These are phyloP conservation scores for Fusarium sp. DNA, from an alignment of 2,329 filamentous ascomycete species.

Conservation along the genomic window DNA sequence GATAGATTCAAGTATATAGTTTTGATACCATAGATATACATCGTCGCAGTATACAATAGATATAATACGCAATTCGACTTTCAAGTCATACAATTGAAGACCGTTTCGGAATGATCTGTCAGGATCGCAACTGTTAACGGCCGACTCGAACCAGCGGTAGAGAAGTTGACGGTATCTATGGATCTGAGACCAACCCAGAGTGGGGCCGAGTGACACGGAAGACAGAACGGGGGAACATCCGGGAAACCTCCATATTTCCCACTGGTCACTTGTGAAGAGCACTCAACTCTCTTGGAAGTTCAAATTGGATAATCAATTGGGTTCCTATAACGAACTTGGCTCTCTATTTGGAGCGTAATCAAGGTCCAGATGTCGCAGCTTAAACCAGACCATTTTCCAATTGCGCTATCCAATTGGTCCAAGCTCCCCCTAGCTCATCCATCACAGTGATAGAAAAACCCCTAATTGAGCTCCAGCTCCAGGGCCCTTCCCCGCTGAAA, in stretches of 20 bases:
- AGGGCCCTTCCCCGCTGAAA: conserved; percentile 11
- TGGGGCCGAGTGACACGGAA: conserved; percentile 22
- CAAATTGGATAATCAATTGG: not conserved
- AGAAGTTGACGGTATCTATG: conserved; percentile 1
- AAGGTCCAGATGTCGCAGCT: not conserved
- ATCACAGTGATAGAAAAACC: conserved; percentile 13
- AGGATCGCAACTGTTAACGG: not conserved
- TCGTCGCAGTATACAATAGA: not conserved
- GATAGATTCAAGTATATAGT: not conserved
- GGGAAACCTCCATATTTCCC: conserved; percentile 1
- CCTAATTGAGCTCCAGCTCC: conserved; percentile 27
- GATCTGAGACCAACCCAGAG: conserved; percentile 13
- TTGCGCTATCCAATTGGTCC: conserved; percentile 24
- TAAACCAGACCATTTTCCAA: not conserved
- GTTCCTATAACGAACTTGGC: accelerated
- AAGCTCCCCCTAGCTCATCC: conserved; percentile 16
- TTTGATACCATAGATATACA: not conserved
- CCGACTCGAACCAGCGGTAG: too few species aligned
- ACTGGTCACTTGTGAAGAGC: not conserved
- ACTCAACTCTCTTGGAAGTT: not conserved
- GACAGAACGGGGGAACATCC: conserved; percentile 1
- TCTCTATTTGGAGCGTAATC: not conserved
- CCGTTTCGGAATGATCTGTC: not conserved
- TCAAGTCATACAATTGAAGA: accelerated
- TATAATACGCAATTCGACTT: not conserved